Base-by-base conservation (phyloP, 2,329 filamentous ascomycete species). In the Sporothrix curviconia region DNA sequence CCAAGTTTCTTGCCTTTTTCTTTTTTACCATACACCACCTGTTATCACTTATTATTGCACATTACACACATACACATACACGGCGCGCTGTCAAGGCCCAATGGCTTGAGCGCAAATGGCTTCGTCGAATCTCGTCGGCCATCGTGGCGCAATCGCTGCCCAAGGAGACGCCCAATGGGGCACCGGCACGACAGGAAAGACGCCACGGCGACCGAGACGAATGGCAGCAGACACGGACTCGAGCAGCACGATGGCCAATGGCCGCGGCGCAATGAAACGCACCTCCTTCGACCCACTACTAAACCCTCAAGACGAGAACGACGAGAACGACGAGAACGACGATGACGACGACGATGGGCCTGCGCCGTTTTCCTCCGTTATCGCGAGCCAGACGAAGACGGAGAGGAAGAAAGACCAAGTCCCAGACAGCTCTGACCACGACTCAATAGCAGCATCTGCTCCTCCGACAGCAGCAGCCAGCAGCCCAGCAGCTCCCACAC, bases 71-170 rank as follows among this genome's bases (percentile, higher is more conserved):
- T n/a, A n/a, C n/a, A n/a, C n/a, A n/a, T n/a, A n/a, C n/a, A n/a
- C n/a, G n/a, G n/a, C n/a, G 28, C 30, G 8, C 17, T 14, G 36
- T n/a, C 30, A 30, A 51, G 36, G 22, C 49, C 24, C 36, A 17
- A 54, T 54, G 51, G 51, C 51, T 24, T 54, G 51, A 54, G 37
- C 28, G 39, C 37, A 54, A 44, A 53, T 54, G 51, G 51, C 51
- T 43, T 53, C 17, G 50, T 53, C 37, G 51, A 44, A 37, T 7
- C n/a, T n/a, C 11, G 51, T 44, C 39, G 39, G 51, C 51, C 51
- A 14, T 15, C 8, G 24, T 39, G 39, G 28, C 51, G 39, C 51
- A 54, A 17, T 19, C n/a, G 7, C 17, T 39, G 37, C 37, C 24
- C 28, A 28, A 32, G 24, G 24, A 19, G 24, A 5, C 37, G n/a